A percentile compares a stretch with the other conserved stretches of the same genome.
Conservation (phyloP, 2,329 filamentous ascomycete genomes). For the Alternaria incomplexa region DNA sequence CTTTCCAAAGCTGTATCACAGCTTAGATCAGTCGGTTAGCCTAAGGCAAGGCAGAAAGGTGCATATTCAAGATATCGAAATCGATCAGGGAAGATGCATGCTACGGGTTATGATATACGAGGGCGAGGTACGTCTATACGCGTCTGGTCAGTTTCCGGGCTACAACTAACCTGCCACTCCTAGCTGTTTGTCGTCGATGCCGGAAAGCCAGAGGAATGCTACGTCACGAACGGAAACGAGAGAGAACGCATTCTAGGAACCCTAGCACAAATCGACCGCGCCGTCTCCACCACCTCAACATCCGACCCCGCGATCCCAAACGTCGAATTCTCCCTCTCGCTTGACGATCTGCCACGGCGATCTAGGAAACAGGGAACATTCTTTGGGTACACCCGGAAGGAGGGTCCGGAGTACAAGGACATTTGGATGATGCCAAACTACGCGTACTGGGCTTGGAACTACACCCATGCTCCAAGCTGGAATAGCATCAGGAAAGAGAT, state of each 20-base stretch:
- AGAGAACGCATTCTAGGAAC: slow-evolving; percentile 44
- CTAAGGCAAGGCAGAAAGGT: slow-evolving; percentile 35
- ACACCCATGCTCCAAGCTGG: slow-evolving; percentile 44
- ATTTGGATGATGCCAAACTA: slow-evolving; percentile 47
- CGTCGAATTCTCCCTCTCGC: slow-evolving; percentile 41
- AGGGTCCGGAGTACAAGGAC: slow-evolving; percentile 33
- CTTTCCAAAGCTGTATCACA: slow-evolving; percentile 42
- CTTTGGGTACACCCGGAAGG: slow-evolving; percentile 41
- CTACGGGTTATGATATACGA: slow-evolving; percentile 38
- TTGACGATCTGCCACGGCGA: slow-evolving; percentile 41
- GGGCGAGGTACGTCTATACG: slow-evolving; percentile 32
- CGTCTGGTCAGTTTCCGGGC: neutral
- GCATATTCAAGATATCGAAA: slow-evolving; percentile 35
- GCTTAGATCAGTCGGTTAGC: slow-evolving; percentile 34
- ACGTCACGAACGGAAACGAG: slow-evolving; percentile 43
- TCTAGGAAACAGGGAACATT: slow-evolving; percentile 34
- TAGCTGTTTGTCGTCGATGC: slow-evolving; percentile 42
- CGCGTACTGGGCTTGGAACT: slow-evolving; percentile 46
- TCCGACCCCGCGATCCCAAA: slow-evolving; percentile 39
- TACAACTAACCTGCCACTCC: slow-evolving; percentile 8
- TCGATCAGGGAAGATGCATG: slow-evolving; percentile 40
- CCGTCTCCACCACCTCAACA: slow-evolving; percentile 31
- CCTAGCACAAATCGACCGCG: slow-evolving; percentile 42
- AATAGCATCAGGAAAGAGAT: slow-evolving; percentile 42
- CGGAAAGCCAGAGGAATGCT: slow-evolving; percentile 40